A percentile compares a stretch with the other conserved stretches of the same genome.
Evolutionary conservation across 441 rosid genomes (phyloP).

Genomic region (Hypseocharis bilobata): DNA sequence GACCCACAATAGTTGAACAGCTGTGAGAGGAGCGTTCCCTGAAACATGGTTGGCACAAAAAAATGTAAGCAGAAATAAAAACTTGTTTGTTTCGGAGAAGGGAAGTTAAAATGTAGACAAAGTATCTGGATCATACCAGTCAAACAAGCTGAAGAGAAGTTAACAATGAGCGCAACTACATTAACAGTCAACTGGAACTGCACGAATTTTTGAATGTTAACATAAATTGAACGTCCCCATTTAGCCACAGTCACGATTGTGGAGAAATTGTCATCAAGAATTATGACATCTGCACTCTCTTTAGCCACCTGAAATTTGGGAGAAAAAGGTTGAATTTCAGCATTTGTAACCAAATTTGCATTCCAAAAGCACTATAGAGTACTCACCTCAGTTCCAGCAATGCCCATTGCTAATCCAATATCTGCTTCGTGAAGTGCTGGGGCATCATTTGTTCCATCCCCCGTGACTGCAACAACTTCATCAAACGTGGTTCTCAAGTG

Average conservation of each 20-base stretch:
- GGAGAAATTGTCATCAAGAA: constrained; percentile 3
- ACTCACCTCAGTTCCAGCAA: constrained; percentile 2
- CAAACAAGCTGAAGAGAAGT: constrained; percentile 3
- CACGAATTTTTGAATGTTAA: not conserved
- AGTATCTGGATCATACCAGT: not conserved
- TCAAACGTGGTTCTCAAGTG: not conserved
- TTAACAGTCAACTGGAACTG: constrained; percentile 4
- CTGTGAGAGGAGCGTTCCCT: constrained; percentile 1
- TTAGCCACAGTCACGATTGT: constrained; percentile 1
- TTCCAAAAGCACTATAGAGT: not conserved
- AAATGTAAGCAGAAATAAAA: no score
- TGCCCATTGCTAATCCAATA: constrained; percentile 5
- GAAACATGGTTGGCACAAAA: not conserved
- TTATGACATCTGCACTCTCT: constrained; percentile 6
- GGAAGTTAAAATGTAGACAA: no score
- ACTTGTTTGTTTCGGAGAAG: no score
- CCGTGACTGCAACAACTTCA: constrained; percentile 3
- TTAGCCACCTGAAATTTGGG: not conserved
- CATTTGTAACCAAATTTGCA: not conserved
- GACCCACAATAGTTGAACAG: constrained; percentile 1
- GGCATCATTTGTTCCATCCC: constrained; percentile 6
- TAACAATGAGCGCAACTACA: constrained; percentile 2
- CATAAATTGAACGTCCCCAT: constrained; percentile 1
- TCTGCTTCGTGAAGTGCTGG: not conserved
- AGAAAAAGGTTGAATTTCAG: not conserved